Conservation (phyloP, 306 rosid species). For the Arachis stenosperma region DNA sequence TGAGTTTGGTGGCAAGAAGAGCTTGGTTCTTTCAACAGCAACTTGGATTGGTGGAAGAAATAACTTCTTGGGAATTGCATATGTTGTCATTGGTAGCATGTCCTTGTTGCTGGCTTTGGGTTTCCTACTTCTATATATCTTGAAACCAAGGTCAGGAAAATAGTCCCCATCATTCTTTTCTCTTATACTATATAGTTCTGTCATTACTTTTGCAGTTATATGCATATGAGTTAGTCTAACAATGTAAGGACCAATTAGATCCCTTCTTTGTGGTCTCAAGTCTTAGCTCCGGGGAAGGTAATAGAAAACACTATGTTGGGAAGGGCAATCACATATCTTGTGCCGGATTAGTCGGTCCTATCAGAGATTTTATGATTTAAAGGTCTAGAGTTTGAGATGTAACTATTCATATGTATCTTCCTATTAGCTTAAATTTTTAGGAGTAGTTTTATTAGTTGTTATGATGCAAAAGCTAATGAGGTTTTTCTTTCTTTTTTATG, state of each 20-base stretch:
- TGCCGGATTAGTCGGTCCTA: no score
- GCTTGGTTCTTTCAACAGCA: constrained; percentile 79
- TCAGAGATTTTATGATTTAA: not conserved
- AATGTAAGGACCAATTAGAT: no score
- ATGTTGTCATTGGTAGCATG: constrained; percentile 64
- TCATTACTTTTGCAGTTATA: not conserved
- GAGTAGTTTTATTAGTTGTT: no score
- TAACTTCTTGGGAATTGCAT: constrained; percentile 69
- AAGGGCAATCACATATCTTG: no score
- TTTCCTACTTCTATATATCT: constrained; percentile 70
- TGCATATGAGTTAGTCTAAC: no score
- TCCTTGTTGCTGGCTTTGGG: constrained; percentile 61
- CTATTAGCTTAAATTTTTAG: no score
- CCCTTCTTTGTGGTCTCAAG: no score
- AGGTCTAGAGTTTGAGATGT: not conserved
- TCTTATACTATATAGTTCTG: constrained; percentile 22
- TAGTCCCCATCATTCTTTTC: constrained; percentile 20
- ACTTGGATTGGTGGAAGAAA: constrained; percentile 95
- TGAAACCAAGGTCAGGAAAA: constrained; percentile 73
- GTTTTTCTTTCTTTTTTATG: no score
- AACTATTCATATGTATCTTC: not conserved
- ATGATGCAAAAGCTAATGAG: no score
- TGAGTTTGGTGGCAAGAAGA: constrained; percentile 73
- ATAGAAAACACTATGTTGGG: no score
- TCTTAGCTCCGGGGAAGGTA: no score